Base-by-base conservation (phyloP, 2,329 filamentous ascomycete species). In the Thelonectria discophora region DNA sequence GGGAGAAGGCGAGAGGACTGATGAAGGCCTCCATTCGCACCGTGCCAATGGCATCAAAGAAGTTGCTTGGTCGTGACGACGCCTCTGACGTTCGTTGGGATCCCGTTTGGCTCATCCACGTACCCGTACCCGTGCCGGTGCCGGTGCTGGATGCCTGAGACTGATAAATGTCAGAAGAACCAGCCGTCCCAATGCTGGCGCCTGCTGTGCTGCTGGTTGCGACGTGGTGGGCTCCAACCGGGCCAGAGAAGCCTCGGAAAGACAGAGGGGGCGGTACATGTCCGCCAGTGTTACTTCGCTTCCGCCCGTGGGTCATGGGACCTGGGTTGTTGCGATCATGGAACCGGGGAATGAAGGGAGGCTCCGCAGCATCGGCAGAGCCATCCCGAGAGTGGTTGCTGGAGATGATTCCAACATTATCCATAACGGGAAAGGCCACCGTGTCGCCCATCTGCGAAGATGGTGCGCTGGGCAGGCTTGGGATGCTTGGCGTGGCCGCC, bases 21-120 rank as follows among this genome's bases (percentile, higher is more conserved):
- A 99, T 96, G 75, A 98, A 99, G 0, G 95, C 95, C 76, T 98
- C 94, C 94, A 99, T 98, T 27, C 95, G 88, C 48, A 98, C 88
- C 2, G 94, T 98, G 1, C 94, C 93, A 60, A 96, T 90, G 1
- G 91, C 91, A 69, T 96, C 93, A 72, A 95, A 95, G 79, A 95
- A 94, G 75, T 88, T 88, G 59, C 79, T 79, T 1, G 80, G 78
- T 6, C 78, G 75, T 10, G 82, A 84, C 1, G 84, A 87, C 3
- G 83, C 82, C 63, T 87, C 85, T 0, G 84, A 86, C 3, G 83
- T 84, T n/a, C 83, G 79, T 62, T 82, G 79, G 5, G 83, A 85
- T 3, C 76, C 74, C 47, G 72, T 74, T 62, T 78, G 80, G 62
- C 78, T 80, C 74, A 82, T 77, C 77, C 79, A 83, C 15, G 79